phyloP scores from a whole-genome alignment of 306 rosid genomes.

The Vigna radiata region DNA sequence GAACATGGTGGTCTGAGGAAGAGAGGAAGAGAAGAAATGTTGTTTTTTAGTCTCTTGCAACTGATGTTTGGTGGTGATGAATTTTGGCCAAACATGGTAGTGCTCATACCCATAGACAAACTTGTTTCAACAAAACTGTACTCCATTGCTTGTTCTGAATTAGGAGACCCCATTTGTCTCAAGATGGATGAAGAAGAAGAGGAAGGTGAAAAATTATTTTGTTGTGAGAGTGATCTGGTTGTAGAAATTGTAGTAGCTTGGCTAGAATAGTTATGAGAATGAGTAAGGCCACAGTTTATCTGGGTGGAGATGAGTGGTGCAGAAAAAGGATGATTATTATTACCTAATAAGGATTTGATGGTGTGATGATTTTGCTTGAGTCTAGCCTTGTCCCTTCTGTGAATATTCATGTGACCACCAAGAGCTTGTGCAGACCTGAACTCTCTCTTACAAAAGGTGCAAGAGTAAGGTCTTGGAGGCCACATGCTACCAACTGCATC shows the following conservation, averaged over 20 bases:
- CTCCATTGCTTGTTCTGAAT: slow-evolving; percentile 23
- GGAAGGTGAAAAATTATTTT: not conserved
- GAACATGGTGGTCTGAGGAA: slow-evolving; percentile 54
- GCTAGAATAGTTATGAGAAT: slow-evolving; percentile 2
- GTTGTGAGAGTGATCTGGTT: not conserved
- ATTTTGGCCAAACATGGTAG: slow-evolving; percentile 50
- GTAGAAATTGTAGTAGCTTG: slow-evolving; percentile 35
- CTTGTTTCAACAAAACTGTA: slow-evolving; percentile 59
- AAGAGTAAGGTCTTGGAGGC: slow-evolving; percentile 91
- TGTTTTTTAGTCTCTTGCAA: slow-evolving; percentile 56
- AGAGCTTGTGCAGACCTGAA: slow-evolving; percentile 97
- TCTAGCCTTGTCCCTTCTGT: slow-evolving; percentile 84
- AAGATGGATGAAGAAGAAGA: slow-evolving; percentile 33
- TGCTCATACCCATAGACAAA: slow-evolving; percentile 61
- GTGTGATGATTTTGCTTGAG: slow-evolving; percentile 57
- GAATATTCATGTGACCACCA: slow-evolving; percentile 98
- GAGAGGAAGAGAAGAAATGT: slow-evolving; percentile 47
- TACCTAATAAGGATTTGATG: slow-evolving; percentile 42
- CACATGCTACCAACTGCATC: slow-evolving; percentile 78
- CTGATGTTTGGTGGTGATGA: slow-evolving; percentile 27
- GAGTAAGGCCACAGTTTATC: slow-evolving; percentile 15
- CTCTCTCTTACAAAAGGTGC: slow-evolving; percentile 81
- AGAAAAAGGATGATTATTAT: slow-evolving; percentile 36
- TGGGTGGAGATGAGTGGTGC: slow-evolving; percentile 19
- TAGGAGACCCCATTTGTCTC: slow-evolving; percentile 19